Conservation (phyloP, 1,139 yeast species). For the Protomyces arabidopsidicola region DNA sequence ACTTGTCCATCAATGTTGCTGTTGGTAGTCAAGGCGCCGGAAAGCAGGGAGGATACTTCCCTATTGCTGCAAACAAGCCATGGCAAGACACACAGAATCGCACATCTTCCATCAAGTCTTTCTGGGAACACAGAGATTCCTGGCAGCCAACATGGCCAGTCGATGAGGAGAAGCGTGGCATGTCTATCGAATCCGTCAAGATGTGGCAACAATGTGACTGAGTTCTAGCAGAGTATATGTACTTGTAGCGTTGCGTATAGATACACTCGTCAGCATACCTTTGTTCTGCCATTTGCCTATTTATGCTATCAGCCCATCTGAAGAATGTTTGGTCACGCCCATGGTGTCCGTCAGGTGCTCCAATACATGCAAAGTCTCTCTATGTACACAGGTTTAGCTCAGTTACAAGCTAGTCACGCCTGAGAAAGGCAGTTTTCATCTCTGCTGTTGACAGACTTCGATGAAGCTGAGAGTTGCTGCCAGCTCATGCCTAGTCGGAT, state of each 20-base stretch:
- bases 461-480: background rate
- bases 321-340: too few species aligned
- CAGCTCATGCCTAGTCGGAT: background rate
- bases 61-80: constrained; percentile 28
- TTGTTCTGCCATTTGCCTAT: background rate
- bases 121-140: background rate
- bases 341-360: too few species aligned
- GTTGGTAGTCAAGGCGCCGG: constrained; percentile 30
- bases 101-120: constrained; percentile 2
- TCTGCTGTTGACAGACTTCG: too few species aligned
- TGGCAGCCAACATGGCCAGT: constrained; percentile 18
- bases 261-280: too few species aligned
- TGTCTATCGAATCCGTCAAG: constrained; percentile 6
- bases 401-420: too few species aligned
- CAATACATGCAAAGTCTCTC: too few species aligned
- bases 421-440: too few species aligned
- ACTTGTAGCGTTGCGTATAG: too few species aligned
- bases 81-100: constrained; percentile 19
- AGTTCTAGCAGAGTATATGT: background rate
- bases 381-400: too few species aligned
- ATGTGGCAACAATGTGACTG: constrained; percentile 13
- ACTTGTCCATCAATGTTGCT: constrained; percentile 31
- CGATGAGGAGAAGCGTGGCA: constrained; percentile 1
- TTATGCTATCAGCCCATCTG: background rate
- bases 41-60: constrained; percentile 28